phyloP scores from a whole-genome alignment of 306 rosid genomes.

The Ammopiptanthus mongolicus region DNA sequence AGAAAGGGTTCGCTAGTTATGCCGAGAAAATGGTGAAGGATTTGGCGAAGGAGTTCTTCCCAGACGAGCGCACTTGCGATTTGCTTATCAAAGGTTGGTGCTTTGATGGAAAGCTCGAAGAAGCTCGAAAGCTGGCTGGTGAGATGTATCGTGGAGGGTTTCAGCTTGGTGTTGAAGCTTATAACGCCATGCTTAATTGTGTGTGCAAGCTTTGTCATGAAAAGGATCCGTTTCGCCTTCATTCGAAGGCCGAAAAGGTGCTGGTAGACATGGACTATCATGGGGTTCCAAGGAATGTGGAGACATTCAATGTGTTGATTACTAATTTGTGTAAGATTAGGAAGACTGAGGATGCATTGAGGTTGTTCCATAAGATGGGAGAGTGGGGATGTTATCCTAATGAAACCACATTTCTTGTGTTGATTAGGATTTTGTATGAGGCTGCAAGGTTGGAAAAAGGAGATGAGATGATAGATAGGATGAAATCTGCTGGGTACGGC shows the following conservation, averaged over 20 bases:
- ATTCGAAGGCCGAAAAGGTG: conserved; percentile 56
- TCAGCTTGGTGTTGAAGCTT: conserved; percentile 55
- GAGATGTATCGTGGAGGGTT: conserved; percentile 91
- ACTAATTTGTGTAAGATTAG: conserved; percentile 73
- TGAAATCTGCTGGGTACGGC: conserved; percentile 59
- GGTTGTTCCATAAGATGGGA: conserved; percentile 50
- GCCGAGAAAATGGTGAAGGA: conserved; percentile 78
- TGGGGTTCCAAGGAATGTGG: conserved; percentile 77
- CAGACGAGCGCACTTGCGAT: too few relatives aligned
- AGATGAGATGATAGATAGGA: conserved; percentile 79
- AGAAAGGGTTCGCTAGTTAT: conserved; percentile 51
- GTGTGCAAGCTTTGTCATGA: conserved; percentile 61
- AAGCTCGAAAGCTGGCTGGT: too few relatives aligned
- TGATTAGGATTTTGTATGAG: conserved; percentile 67
- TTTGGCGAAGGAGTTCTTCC: conserved; percentile 57
- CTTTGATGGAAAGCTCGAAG: too few relatives aligned
- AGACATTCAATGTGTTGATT: conserved; percentile 73
- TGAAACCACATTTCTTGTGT: conserved; percentile 48
- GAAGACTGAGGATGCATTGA: conserved; percentile 55
- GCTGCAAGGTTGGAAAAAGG: conserved; percentile 80
- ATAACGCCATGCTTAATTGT: conserved; percentile 70
- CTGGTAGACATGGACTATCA: conserved; percentile 63
- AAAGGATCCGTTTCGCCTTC: conserved; percentile 65
- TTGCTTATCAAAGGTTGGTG: too few relatives aligned
- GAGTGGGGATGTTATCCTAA: conserved; percentile 59